phyloP scores from a whole-genome alignment of 2,329 filamentous ascomycete genomes.

The Clarireedia hainanense region DNA sequence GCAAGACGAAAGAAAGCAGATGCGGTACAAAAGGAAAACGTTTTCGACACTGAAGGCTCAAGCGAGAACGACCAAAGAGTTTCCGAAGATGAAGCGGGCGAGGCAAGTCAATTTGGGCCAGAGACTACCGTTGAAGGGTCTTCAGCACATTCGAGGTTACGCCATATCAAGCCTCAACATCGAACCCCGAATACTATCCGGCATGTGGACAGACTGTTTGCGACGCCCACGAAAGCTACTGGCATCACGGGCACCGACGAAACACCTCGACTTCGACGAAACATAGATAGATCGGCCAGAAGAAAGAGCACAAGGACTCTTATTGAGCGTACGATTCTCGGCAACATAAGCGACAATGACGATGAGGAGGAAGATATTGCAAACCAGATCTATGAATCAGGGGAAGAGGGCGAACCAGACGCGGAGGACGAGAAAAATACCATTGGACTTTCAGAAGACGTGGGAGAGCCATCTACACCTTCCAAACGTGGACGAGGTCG shows the following conservation, averaged over 20 bases:
- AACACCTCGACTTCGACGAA: slow-evolving; percentile 24
- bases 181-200: slow-evolving; percentile 17
- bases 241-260: slow-evolving; percentile 12
- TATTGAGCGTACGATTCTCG: slow-evolving; percentile 61
- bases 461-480: slow-evolving; percentile 36
- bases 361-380: slow-evolving; percentile 61
- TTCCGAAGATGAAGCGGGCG: neutral
- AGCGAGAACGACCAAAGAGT: neutral
- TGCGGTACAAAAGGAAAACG: neutral
- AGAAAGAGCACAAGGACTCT: slow-evolving; percentile 75
- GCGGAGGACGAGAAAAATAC: slow-evolving; percentile 29
- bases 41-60: neutral
- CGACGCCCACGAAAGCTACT: slow-evolving; percentile 23
- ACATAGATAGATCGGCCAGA: slow-evolving; percentile 74
- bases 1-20: neutral
- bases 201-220: slow-evolving; percentile 23
- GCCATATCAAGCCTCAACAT: slow-evolving; percentile 5
- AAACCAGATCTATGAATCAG: slow-evolving; percentile 56
- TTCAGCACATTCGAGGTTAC: neutral
- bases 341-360: slow-evolving; percentile 61
- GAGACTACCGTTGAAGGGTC: neutral
- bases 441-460: slow-evolving; percentile 27
- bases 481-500: slow-evolving; percentile 43
- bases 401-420: slow-evolving; percentile 38
- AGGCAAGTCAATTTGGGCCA: neutral